Evolutionary conservation across 352 stramenopile genomes (phyloP).

Genomic region (Blastocystis sp.): DNA sequence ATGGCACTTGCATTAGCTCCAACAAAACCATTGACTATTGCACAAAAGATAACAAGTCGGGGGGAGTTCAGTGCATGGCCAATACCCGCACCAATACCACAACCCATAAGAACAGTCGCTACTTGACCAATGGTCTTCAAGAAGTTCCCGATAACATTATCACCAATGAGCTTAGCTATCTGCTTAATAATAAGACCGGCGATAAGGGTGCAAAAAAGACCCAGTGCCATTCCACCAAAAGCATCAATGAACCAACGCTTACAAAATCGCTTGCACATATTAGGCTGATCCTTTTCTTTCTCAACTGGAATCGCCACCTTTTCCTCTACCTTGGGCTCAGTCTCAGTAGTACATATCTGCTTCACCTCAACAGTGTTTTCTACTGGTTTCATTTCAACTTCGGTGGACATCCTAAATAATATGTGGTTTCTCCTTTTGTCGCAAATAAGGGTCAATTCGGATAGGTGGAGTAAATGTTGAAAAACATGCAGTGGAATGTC

Average conservation of each 20-base stretch:
- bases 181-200: constrained; percentile 55
- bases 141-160: not conserved
- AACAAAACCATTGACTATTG: constrained; percentile 42
- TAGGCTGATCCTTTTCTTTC: not conserved
- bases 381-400: not conserved
- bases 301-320: not conserved
- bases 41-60: constrained; percentile 31
- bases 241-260: constrained; percentile 60
- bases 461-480: not conserved
- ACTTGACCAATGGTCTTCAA: constrained; percentile 4
- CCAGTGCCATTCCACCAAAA: constrained; percentile 52
- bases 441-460: not conserved
- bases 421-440: not conserved
- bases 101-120: constrained; percentile 14
- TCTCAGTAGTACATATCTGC: not conserved
- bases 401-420: not conserved
- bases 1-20: constrained; percentile 4
- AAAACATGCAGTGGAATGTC: too few species aligned
- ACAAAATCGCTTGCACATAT: constrained; percentile 1
- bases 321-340: not conserved
- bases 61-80: constrained; percentile 1
- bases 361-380: not conserved
- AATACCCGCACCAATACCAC: constrained; percentile 56
- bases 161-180: not conserved
- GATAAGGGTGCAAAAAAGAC: constrained; percentile 50